These are phyloP conservation scores for Colletotrichum horii DNA, from an alignment of 2,329 filamentous ascomycete genomes.

Conservation along the genomic window DNA sequence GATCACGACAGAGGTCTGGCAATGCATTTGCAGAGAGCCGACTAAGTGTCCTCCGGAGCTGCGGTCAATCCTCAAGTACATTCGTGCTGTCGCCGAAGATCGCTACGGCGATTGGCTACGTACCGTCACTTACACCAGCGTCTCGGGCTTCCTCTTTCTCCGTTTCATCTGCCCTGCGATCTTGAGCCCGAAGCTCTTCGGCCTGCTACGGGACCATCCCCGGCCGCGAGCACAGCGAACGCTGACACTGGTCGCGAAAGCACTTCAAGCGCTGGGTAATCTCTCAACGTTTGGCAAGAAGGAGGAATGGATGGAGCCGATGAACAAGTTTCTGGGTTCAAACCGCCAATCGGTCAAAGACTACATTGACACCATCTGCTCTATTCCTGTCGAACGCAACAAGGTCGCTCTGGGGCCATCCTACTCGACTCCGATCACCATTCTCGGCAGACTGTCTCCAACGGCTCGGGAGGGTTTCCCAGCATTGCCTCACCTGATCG, in stretches of 20 bases:
- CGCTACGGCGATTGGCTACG: constrained; percentile 92
- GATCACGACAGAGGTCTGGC: constrained; percentile 85
- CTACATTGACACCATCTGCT: constrained; percentile 86
- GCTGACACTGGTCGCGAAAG: constrained; percentile 90
- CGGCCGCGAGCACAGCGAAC: constrained; percentile 84
- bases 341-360: constrained; percentile 83
- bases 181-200: constrained; percentile 92
- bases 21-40: constrained; percentile 78
- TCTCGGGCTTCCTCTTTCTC: constrained; percentile 92
- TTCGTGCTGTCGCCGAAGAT: constrained; percentile 90
- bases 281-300: constrained; percentile 91
- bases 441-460: constrained; percentile 80
- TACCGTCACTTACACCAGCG: constrained; percentile 89
- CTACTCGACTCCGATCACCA: constrained; percentile 92
- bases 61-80: constrained; percentile 85
- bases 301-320: constrained; percentile 98
- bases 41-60: constrained; percentile 80
- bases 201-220: constrained; percentile 82
- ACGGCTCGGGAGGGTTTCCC: constrained; percentile 91
- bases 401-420: constrained; percentile 63
- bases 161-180: constrained; percentile 97
- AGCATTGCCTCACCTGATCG: constrained; percentile 89
- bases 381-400: constrained; percentile 76
- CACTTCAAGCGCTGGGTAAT: constrained; percentile 88
- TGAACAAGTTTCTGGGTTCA: constrained; percentile 84